Evolutionary conservation across 441 rosid genomes (phyloP).

Genomic region (Pelargonium fulgidum): DNA sequence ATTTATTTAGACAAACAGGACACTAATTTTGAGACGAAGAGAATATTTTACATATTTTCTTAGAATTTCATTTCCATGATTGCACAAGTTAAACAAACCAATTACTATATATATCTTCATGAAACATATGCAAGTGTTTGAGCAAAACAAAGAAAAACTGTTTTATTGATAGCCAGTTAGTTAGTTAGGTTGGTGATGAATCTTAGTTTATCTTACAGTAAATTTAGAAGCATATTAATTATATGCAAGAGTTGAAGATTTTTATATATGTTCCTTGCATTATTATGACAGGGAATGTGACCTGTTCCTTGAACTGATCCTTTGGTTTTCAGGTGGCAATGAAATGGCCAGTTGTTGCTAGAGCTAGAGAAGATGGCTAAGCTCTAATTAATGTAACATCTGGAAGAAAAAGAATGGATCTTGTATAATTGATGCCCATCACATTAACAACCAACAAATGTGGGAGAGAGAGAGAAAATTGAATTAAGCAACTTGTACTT

Average conservation of each 20-base stretch:
- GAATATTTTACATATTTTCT: no score
- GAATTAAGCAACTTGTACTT: slow-evolving; percentile 23
- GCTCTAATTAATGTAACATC: background rate
- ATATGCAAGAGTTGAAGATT: background rate
- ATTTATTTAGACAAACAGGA: no score
- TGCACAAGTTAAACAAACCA: no score
- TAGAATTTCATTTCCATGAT: no score
- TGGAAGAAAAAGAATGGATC: slow-evolving; percentile 5
- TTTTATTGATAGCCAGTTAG: no score
- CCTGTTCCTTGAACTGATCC: background rate
- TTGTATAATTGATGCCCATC: slow-evolving; percentile 17
- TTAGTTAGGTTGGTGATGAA: no score
- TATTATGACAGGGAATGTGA: background rate
- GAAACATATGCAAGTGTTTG: no score
- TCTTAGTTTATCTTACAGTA: no score
- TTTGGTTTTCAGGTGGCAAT: background rate
- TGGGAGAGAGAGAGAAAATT: background rate
- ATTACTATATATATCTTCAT: no score
- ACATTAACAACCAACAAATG: slow-evolving; percentile 11
- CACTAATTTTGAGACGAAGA: no score
- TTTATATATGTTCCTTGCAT: background rate
- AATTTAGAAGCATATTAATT: no score
- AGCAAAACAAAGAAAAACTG: no score
- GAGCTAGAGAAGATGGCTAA: background rate
- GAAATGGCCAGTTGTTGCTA: background rate